Conservation (phyloP, 306 rosid species). For the Arachis hypogaea region DNA sequence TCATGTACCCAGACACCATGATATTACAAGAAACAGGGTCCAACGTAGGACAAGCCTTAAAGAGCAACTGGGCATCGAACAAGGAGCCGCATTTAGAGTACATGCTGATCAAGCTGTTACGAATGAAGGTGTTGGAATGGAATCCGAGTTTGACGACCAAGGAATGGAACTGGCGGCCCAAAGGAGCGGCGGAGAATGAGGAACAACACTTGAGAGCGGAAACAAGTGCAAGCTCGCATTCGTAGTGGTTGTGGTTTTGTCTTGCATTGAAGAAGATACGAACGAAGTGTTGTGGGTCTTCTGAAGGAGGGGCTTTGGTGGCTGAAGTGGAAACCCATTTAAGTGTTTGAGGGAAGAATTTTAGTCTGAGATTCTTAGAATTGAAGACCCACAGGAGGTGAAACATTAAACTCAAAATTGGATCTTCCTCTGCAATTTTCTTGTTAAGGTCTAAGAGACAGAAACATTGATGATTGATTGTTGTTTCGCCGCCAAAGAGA, state of each 20-base stretch:
- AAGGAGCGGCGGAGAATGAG: slow-evolving; percentile 48
- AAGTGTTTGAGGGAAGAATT: slow-evolving; percentile 34
- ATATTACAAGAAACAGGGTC: slow-evolving; percentile 83
- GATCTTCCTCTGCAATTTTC: background rate
- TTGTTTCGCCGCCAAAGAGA: background rate
- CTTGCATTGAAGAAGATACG: slow-evolving; percentile 53
- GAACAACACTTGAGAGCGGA: slow-evolving; percentile 75
- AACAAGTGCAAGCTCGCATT: slow-evolving; percentile 65
- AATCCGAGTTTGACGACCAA: slow-evolving; percentile 67
- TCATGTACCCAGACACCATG: slow-evolving; percentile 72
- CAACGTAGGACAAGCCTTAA: slow-evolving; percentile 47
- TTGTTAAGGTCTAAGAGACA: background rate
- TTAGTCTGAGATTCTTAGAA: slow-evolving; percentile 44
- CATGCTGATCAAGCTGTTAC: slow-evolving; percentile 76
- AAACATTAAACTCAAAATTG: slow-evolving; percentile 38
- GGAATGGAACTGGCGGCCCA: slow-evolving; percentile 76
- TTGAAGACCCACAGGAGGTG: slow-evolving; percentile 55
- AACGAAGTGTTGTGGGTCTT: slow-evolving; percentile 48
- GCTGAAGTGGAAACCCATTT: slow-evolving; percentile 52
- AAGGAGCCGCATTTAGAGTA: slow-evolving; percentile 69
- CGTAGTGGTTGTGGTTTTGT: slow-evolving; percentile 35
- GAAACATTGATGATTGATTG: background rate
- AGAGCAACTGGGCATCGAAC: slow-evolving; percentile 53
- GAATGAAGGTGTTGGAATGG: slow-evolving; percentile 57
- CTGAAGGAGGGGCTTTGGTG: slow-evolving; percentile 38